Evolutionary conservation across 2,329 filamentous ascomycete genomes (phyloP).

Genomic region (Colletotrichum orchidophilum): DNA sequence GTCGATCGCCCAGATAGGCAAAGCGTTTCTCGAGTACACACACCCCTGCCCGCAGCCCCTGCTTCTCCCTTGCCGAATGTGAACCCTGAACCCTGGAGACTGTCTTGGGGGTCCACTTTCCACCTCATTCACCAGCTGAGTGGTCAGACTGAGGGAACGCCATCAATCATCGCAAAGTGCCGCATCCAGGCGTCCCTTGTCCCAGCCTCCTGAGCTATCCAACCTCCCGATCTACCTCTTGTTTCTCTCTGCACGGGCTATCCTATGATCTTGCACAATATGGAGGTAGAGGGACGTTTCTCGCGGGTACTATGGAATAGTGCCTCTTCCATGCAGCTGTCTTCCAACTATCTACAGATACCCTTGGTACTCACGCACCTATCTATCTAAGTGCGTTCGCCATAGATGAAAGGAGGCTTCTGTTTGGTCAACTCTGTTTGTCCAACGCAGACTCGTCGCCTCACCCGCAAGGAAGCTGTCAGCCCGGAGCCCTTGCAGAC

Average conservation of each 20-base stretch:
- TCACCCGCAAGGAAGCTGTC: not conserved
- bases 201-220: not conserved
- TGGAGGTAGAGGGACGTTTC: too few species aligned
- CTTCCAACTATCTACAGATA: not conserved
- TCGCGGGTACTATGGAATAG: not conserved
- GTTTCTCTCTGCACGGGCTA: not conserved
- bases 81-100: constrained; percentile 12
- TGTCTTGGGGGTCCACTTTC: not conserved
- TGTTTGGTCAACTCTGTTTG: constrained; percentile 16
- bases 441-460: constrained; percentile 1
- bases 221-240: not conserved
- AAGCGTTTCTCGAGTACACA: constrained; percentile 2
- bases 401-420: not conserved
- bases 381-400: not conserved
- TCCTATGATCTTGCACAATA: not conserved
- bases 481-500: not conserved
- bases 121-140: not conserved
- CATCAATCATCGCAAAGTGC: not conserved
- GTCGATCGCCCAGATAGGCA: constrained; percentile 19
- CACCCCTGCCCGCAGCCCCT: not conserved
- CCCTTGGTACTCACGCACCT: not conserved
- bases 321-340: too few species aligned
- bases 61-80: not conserved
- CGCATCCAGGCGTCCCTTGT: not conserved
- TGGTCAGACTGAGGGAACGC: not conserved